Evolutionary conservation across 2,329 filamentous ascomycete genomes (phyloP), one percentile per base, ranked within the genome.

Genomic region (Talaromyces funiculosus): DNA sequence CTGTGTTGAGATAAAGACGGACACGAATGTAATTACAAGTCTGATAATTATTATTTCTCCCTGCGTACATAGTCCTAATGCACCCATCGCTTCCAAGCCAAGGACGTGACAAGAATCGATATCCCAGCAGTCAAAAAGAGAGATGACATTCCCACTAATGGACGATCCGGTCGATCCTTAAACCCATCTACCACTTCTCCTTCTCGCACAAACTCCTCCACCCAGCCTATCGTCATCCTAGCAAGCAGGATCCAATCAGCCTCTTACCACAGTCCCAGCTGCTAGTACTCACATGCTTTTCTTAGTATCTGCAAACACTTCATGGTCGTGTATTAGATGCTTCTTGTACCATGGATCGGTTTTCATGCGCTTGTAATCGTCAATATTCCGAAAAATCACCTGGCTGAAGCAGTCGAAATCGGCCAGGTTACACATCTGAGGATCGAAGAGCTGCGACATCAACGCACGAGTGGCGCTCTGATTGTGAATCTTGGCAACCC

Each of bases 321-420:
- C 77, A 67, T 82, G 79, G 64, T 82, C 80, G 3, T 66, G 65
- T 0, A 74, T 64, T 20, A 82, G 61, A 60, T 78, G 70, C 63
- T 79, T 65, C 68, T 78, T 77, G 63, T 80, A 82, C 69, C 70
- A 80, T 2, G 79, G 77, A 66, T 83, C 80, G n/a, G 75, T 59
- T 66, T 81, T 81, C 73, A 82, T 79, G 6, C 67, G 64, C 65
- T 77, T 77, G 65, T 78, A 83, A 60, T 79, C 73, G 4, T 80
- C 76, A 1, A 82, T 58, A 33, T 60, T 68, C 59, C 75, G 62
- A 64, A 82, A 82, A 0, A 80, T 71, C 0, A 80, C 76, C 65
- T 81, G 79, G 53, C 75, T 80, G 64, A 82, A 80, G 65, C 77
- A 80, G 67, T 82, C 80, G 61, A 73, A 82, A 62, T 80, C 76